Percentiles rank a stretch among this genome's conserved stretches.
These are phyloP conservation scores for Pythium sp. DNA, from an alignment of 352 stramenopile genomes.

Conservation along the genomic window DNA sequence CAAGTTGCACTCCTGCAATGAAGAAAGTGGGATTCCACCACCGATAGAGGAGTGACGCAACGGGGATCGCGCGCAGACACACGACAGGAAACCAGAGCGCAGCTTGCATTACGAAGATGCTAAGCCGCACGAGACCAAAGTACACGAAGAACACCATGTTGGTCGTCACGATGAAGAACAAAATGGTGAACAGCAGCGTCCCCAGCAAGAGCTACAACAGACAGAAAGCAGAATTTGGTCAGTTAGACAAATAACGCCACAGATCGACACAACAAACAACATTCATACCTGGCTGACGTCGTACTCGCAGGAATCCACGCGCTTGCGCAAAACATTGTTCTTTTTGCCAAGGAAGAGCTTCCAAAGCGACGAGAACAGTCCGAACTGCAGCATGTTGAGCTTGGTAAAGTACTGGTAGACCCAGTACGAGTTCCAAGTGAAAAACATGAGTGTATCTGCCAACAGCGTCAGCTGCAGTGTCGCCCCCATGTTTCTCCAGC, in stretches of 20 bases:
- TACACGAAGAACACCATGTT: slow-evolving; percentile 93
- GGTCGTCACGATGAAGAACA: slow-evolving; percentile 93
- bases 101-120: slow-evolving; percentile 33
- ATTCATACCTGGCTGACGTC: slow-evolving; percentile 80
- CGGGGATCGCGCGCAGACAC: slow-evolving; percentile 38
- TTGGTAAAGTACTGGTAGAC: slow-evolving; percentile 86
- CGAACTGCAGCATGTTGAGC: slow-evolving; percentile 80
- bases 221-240: neutral
- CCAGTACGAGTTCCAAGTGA: slow-evolving; percentile 86
- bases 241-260: neutral
- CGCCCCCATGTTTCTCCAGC: slow-evolving; percentile 40
- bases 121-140: slow-evolving; percentile 78
- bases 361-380: slow-evolving; percentile 84
- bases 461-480: slow-evolving; percentile 72
- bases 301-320: slow-evolving; percentile 94
- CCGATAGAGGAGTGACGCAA: slow-evolving; percentile 47
- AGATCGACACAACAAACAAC: neutral
- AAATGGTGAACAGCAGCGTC: slow-evolving; percentile 91
- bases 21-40: slow-evolving; percentile 36
- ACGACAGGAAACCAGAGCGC: slow-evolving; percentile 60
- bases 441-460: slow-evolving; percentile 68
- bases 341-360: slow-evolving; percentile 95
- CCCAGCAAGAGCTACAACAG: slow-evolving; percentile 81
- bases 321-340: slow-evolving; percentile 89
- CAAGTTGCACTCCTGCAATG: slow-evolving; percentile 26